phyloP scores from a whole-genome alignment of 1,139 yeast genomes.

The Hyphopichia burtonii region DNA sequence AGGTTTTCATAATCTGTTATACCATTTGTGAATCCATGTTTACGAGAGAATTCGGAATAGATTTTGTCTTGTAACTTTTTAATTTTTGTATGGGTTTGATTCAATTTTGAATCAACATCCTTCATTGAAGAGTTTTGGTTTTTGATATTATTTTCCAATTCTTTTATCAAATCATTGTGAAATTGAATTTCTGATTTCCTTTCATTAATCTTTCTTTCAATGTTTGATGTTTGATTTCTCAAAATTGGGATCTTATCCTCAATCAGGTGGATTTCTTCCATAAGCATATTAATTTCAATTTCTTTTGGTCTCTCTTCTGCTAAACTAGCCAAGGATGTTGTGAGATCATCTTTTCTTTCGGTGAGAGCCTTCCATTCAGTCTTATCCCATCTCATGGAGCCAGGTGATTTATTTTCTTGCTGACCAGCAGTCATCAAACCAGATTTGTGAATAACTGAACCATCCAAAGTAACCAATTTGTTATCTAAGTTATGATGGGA shows the following conservation, averaged over 20 bases:
- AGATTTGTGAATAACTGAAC: constrained; percentile 79
- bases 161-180: constrained; percentile 29
- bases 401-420: constrained; percentile 33
- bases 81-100: constrained; percentile 25
- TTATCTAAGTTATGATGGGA: constrained; percentile 46
- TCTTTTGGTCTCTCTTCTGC: constrained; percentile 53
- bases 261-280: constrained; percentile 53
- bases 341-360: constrained; percentile 60
- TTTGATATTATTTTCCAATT: constrained; percentile 16
- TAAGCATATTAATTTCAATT: constrained; percentile 53
- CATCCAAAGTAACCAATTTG: constrained; percentile 79
- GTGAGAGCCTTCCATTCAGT: constrained; percentile 60
- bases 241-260: constrained; percentile 56
- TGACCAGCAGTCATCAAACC: constrained; percentile 94
- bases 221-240: constrained; percentile 48
- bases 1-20: constrained; percentile 67
- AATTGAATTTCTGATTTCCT: constrained; percentile 55
- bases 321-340: constrained; percentile 51
- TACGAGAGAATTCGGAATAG: constrained; percentile 54
- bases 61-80: constrained; percentile 41
- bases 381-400: constrained; percentile 65
- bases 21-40: constrained; percentile 49
- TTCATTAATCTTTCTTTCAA: constrained; percentile 55
- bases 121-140: constrained; percentile 20
- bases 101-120: constrained; percentile 31